Conservation (phyloP, 768 basidiomycete species). For the Gymnopilus junonius region DNA sequence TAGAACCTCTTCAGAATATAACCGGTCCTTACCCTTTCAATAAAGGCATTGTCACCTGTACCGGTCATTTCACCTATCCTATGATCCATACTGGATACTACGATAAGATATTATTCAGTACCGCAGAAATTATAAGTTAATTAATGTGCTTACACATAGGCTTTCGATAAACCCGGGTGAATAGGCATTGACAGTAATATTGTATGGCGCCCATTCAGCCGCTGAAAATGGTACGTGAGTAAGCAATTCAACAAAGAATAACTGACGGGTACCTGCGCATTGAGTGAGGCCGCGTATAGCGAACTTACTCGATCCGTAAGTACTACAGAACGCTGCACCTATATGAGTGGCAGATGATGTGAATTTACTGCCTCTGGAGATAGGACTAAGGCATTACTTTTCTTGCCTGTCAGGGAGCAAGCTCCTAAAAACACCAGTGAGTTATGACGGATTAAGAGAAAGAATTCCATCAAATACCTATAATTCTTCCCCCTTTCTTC, state of each 20-base stretch:
- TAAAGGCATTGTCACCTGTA: neutral
- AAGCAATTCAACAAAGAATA: neutral
- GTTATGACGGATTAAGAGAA: too few relatives aligned
- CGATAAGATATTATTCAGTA: neutral
- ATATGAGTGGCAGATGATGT: too few relatives aligned
- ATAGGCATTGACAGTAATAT: slow-evolving; percentile 48
- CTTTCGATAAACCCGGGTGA: slow-evolving; percentile 37
- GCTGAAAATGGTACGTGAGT: slow-evolving; percentile 25
- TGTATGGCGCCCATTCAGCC: slow-evolving; percentile 37
- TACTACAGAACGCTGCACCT: slow-evolving; percentile 29
- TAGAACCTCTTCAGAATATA: neutral
- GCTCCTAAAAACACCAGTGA: too few relatives aligned
- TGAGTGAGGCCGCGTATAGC: slow-evolving; percentile 43
- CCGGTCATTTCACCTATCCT: too few relatives aligned
- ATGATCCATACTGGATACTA: neutral
- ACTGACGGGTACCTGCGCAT: slow-evolving; percentile 30
- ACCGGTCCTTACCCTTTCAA: neutral
- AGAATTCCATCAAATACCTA: too few relatives aligned
- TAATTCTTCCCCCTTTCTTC: slow-evolving; percentile 56
- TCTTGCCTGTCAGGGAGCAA: too few relatives aligned
- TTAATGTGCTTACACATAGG: too few relatives aligned
- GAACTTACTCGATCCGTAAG: slow-evolving; percentile 41
- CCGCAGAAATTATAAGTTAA: too few relatives aligned
- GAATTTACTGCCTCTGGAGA: too few relatives aligned
- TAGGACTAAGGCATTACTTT: too few relatives aligned